Evolutionary conservation across 2,329 filamentous ascomycete genomes (phyloP).

Genomic region (Elsinoe arachidis): DNA sequence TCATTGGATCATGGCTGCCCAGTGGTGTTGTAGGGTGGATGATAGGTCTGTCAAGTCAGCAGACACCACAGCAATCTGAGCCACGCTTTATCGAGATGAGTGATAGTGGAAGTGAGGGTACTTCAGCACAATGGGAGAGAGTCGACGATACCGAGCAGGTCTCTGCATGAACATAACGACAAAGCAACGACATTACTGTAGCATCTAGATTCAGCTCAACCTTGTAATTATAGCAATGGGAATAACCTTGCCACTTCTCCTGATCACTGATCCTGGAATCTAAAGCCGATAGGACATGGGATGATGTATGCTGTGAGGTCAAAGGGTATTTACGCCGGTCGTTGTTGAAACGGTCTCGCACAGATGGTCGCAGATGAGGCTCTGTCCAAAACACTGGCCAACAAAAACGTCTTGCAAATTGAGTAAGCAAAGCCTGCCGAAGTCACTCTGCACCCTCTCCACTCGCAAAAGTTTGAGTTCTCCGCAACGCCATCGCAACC

Average conservation of each 20-base stretch:
- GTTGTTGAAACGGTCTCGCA: background rate
- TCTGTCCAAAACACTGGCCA: background rate
- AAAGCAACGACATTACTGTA: constrained; percentile 14
- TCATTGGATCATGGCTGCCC: constrained; percentile 76
- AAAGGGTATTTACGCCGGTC: background rate
- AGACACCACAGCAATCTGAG: background rate
- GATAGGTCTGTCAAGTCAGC: constrained; percentile 56
- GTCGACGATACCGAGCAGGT: constrained; percentile 25
- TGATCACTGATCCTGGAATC: background rate
- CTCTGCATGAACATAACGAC: constrained; percentile 17
- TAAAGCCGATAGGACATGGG: background rate
- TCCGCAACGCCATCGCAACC: no score
- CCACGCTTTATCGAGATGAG: background rate
- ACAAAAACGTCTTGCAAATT: background rate
- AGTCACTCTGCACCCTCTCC: no score
- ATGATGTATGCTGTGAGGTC: background rate
- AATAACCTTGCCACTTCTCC: background rate
- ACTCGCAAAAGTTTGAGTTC: no score
- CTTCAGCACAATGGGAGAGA: constrained; percentile 35
- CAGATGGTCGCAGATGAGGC: constrained; percentile 6
- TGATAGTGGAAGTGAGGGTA: constrained; percentile 23
- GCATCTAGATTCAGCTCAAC: constrained; percentile 13
- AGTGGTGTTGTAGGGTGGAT: constrained; percentile 78
- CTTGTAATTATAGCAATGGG: constrained; percentile 12
- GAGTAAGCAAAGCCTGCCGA: background rate